phyloP scores from a whole-genome alignment of 2,329 filamentous ascomycete genomes.

The Magnaporthiopsis rhizophila region DNA sequence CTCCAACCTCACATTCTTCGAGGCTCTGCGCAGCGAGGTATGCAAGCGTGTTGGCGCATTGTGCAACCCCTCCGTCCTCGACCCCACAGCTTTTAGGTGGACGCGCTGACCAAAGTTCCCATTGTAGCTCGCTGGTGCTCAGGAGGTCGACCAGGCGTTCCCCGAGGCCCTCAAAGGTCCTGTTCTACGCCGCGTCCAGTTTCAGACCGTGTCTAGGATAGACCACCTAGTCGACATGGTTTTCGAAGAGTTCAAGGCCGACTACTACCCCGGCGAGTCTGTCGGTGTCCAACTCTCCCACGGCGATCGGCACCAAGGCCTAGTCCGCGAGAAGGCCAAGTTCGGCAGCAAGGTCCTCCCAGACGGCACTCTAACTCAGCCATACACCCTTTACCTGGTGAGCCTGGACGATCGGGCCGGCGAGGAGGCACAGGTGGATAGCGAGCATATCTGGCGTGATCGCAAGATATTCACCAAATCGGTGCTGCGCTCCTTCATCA shows the following conservation, averaged over 20 bases:
- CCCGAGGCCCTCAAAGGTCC: constrained; percentile 87
- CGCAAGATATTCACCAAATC: constrained; percentile 91
- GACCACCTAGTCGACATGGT: constrained; percentile 67
- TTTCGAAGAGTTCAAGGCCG: constrained; percentile 73
- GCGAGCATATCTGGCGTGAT: constrained; percentile 76
- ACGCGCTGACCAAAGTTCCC: not conserved
- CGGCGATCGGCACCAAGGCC: constrained; percentile 62
- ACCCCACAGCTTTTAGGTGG: no score
- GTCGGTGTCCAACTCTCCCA: constrained; percentile 66
- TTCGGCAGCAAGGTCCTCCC: constrained; percentile 55
- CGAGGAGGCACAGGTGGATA: constrained; percentile 71
- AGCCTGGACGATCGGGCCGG: constrained; percentile 59
- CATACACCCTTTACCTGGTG: constrained; percentile 75
- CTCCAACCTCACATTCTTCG: constrained; percentile 84
- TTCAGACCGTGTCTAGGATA: constrained; percentile 80
- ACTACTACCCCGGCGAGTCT: constrained; percentile 84
- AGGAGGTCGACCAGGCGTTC: constrained; percentile 85
- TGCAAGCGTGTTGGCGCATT: constrained; percentile 21
- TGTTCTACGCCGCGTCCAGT: constrained; percentile 84
- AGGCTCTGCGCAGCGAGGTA: constrained; percentile 87
- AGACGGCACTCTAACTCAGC: constrained; percentile 62
- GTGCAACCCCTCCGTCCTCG: not conserved
- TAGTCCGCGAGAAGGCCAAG: constrained; percentile 77
- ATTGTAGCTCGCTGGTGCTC: constrained; percentile 64
- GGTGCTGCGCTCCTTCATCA: constrained; percentile 87